Conservation (phyloP, 2,329 filamentous ascomycete species). For the Thyridium curvatum region DNA sequence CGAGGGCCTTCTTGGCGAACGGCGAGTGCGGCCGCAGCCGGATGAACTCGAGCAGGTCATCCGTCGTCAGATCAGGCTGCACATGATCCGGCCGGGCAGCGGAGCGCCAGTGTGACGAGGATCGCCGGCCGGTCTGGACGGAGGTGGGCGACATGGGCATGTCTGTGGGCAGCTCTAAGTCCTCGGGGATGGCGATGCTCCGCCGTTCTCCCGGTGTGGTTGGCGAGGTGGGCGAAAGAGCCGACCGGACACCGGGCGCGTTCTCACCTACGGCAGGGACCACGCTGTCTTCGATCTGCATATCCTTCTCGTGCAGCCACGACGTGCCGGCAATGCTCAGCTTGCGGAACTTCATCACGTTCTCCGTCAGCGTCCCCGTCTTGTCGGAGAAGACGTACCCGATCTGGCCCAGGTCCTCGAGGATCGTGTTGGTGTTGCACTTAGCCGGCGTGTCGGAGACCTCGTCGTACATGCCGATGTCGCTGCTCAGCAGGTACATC, state of each 20-base stretch:
- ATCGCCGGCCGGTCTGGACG: slow-evolving; percentile 23
- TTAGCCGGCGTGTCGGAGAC: slow-evolving; percentile 78
- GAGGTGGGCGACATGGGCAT: slow-evolving; percentile 17
- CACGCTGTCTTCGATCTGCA: slow-evolving; percentile 33
- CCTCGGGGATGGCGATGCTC: slow-evolving; percentile 5
- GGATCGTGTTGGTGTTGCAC: slow-evolving; percentile 89
- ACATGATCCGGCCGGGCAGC: slow-evolving; percentile 39
- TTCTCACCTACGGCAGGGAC: slow-evolving; percentile 6
- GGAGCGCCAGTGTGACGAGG: slow-evolving; percentile 44
- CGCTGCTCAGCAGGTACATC: slow-evolving; percentile 71
- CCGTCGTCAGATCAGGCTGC: slow-evolving; percentile 57
- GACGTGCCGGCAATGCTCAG: slow-evolving; percentile 84
- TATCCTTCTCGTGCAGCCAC: slow-evolving; percentile 77
- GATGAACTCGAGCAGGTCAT: slow-evolving; percentile 73
- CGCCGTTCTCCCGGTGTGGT: slow-evolving; percentile 9
- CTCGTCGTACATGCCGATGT: slow-evolving; percentile 87
- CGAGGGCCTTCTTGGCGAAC: slow-evolving; percentile 72
- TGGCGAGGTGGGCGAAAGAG: no score
- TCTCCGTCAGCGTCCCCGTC: slow-evolving; percentile 90
- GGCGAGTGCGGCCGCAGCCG: slow-evolving; percentile 65
- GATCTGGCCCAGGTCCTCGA: slow-evolving; percentile 88
- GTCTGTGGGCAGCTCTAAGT: slow-evolving; percentile 7
- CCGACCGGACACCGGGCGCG: slow-evolving; percentile 9
- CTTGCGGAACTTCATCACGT: slow-evolving; percentile 92
- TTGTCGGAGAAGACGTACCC: slow-evolving; percentile 91